Base-by-base conservation (phyloP, 2,329 filamentous ascomycete species). In the Cercospora brassicicola region DNA sequence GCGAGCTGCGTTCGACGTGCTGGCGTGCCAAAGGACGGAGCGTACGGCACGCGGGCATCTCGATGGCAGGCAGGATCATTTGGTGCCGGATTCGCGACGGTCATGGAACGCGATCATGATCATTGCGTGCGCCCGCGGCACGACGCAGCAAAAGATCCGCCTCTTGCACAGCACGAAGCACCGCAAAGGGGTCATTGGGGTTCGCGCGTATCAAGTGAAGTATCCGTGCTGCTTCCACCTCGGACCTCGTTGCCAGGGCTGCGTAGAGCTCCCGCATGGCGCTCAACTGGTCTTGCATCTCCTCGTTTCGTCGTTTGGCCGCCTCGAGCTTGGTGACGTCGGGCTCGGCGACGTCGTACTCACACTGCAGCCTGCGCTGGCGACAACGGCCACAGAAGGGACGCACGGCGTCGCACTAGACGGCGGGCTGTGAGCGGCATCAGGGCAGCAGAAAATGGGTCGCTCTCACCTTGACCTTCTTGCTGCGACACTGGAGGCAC, bases 401-500 rank as follows among this genome's bases (percentile, higher is more conserved):
- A 18, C 63, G 36, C 36, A 33, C 39, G 55, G 55, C 63, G 30
- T 65, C 55, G 55, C 63, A 65, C 63, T 65, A 30, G 13, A 60
- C 45, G 45, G n/a, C 18, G 15, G 31, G 36, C 23, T 31, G 36
- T 65, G 33, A 65, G 63, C 55, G 62, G 36, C 31, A 51, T 18
- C 8, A 39, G 48, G 15, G 20, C 26, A 28, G 55, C 26, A 55
- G 36, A 28, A 36, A 45, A 11, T 20, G 5, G 26, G 23, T 26
- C 20, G 20, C 26, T 57, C 55, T 51, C 36, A 65, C 63, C 63
- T 65, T 65, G 63, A 65, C 63, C 23, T 65, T 65, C 36, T 65
- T 65, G 55, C 39, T 60, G 15, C 63, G 63, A 13, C 63, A 65
- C 57, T 65, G 33, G 15, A 65, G 55, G 30, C 63, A 65, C 11